Evolutionary conservation across 768 basidiomycete species (phyloP).

Genomic region (Rubroboletus pulcherrimus): DNA sequence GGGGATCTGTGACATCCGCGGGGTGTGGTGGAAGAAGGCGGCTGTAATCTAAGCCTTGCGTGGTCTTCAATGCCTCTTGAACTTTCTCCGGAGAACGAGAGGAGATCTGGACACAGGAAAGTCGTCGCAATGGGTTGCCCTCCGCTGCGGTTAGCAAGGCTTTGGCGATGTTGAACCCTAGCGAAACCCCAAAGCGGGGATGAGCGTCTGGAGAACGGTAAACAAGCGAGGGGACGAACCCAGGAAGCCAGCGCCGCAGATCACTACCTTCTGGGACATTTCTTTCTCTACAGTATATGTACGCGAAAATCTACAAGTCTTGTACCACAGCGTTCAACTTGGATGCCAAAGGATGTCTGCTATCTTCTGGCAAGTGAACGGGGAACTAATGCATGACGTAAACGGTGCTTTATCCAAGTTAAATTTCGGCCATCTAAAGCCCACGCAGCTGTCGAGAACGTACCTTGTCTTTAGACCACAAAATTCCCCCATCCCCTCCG

Average conservation of each 20-base stretch:
- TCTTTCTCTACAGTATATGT: background rate
- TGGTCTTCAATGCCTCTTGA: conserved; percentile 30
- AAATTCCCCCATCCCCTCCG: background rate
- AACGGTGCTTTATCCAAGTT: background rate
- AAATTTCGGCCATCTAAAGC: background rate
- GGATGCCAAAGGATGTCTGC: background rate
- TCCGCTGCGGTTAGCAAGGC: conserved; percentile 38
- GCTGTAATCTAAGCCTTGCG: conserved; percentile 30
- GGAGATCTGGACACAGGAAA: conserved; percentile 46
- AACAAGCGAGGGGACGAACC: conserved; percentile 36
- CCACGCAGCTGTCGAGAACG: background rate
- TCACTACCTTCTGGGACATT: conserved; percentile 39
- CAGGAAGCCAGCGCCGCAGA: conserved; percentile 60
- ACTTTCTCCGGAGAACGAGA: conserved; percentile 53
- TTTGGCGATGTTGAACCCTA: conserved; percentile 60
- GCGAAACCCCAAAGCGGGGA: background rate
- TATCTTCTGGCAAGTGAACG: background rate
- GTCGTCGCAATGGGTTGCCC: conserved; percentile 15
- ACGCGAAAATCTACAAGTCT: background rate
- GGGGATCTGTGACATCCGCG: conserved; percentile 51
- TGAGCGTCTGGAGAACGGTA: conserved; percentile 1
- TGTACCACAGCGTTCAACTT: background rate
- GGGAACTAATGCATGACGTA: conserved; percentile 12
- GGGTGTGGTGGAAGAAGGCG: conserved; percentile 40
- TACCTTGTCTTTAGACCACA: background rate